These are phyloP conservation scores for Ballota nigra DNA, from an alignment of 257 asterid species.

Conservation along the genomic window DNA sequence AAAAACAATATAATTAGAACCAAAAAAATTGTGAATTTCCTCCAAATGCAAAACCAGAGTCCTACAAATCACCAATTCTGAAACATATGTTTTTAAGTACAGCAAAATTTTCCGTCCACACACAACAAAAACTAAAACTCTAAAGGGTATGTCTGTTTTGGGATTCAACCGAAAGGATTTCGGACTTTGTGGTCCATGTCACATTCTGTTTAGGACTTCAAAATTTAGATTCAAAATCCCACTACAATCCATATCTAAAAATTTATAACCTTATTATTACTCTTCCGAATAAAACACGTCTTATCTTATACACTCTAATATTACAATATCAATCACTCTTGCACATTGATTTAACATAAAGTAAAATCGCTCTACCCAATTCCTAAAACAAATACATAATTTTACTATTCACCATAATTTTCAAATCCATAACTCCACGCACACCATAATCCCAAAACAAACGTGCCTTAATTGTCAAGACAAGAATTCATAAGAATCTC, in stretches of 20 bases:
- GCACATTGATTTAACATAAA: neutral
- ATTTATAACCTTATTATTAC: neutral
- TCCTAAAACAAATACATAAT: neutral
- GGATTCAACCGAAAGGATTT: neutral
- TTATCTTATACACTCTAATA: neutral
- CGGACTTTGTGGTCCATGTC: neutral
- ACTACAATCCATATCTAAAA: neutral
- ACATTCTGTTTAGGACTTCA: neutral
- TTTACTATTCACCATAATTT: neutral
- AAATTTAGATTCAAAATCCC: neutral
- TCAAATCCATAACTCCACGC: neutral
- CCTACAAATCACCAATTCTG: neutral
- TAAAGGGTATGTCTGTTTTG: neutral
- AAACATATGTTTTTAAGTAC: neutral
- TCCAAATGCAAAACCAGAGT: slow-evolving; percentile 14
- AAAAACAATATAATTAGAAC: neutral
- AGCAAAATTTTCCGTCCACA: neutral
- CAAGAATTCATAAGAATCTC: neutral
- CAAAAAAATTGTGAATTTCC: slow-evolving; percentile 15
- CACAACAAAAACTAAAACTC: neutral
- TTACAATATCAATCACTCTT: neutral
- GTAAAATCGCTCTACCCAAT: neutral
- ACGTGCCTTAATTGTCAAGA: neutral
- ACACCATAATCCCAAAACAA: neutral
- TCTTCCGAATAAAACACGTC: neutral